phyloP scores from a whole-genome alignment of 75 land plant genomes.

The Sequoia sempervirens region DNA sequence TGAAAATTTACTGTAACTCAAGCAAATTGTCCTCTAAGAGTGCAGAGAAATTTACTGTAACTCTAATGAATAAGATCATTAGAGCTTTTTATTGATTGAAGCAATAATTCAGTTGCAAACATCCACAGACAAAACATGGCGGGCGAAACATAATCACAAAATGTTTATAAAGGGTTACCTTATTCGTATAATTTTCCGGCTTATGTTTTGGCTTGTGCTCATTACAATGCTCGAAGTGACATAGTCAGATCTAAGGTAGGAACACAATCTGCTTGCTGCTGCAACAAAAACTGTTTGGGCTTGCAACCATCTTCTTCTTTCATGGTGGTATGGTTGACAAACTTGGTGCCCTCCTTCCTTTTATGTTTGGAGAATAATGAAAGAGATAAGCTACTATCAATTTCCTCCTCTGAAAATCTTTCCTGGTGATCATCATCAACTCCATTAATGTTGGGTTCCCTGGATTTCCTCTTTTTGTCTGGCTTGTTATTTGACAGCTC shows the following conservation, averaged over 20 bases:
- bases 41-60: too few relatives aligned
- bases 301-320: not conserved
- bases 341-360: not conserved
- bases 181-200: not conserved
- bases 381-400: conserved; percentile 7
- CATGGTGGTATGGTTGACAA: not conserved
- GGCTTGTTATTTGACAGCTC: not conserved
- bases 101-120: not conserved
- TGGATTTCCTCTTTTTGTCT: not conserved
- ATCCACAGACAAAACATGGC: not conserved
- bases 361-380: conserved; percentile 7
- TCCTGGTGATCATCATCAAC: not conserved
- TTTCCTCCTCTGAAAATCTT: not conserved
- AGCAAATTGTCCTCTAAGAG: not conserved
- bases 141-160: not conserved
- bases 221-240: not conserved
- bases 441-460: not conserved
- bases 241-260: conserved; percentile 5
- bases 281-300: not conserved
- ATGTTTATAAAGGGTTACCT: not conserved
- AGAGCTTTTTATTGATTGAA: not conserved
- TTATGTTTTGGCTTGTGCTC: not conserved
- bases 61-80: not conserved
- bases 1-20: not conserved
- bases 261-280: not conserved